Evolutionary conservation across 495 filamentous ascomycete species (phyloP).

Genomic region (Penicillium turbatum): DNA sequence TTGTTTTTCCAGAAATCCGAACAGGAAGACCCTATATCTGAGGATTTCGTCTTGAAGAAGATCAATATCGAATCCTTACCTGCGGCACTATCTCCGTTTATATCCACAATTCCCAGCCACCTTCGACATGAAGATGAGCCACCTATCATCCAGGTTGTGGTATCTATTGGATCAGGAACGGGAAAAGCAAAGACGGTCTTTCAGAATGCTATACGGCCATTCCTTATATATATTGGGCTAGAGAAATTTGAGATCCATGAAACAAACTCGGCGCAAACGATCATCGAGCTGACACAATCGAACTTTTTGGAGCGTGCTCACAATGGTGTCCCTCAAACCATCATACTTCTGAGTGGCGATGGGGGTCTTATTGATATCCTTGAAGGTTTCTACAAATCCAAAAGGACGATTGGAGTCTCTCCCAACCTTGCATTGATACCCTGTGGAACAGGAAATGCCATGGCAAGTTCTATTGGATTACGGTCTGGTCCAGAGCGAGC

Average conservation of each 20-base stretch:
- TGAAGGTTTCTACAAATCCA: conserved; percentile 52
- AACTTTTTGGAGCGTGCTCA: conserved; percentile 47
- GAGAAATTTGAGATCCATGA: conserved; percentile 44
- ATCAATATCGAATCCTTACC: conserved; percentile 17
- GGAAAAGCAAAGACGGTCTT: conserved; percentile 56
- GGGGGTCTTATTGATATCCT: conserved; percentile 76
- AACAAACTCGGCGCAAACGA: conserved; percentile 55
- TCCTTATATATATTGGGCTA: conserved; percentile 48
- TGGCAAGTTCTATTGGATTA: conserved; percentile 62
- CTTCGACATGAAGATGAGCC: conserved; percentile 16
- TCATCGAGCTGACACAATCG: conserved; percentile 55
- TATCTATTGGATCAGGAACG: conserved; percentile 72
- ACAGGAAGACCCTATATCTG: neutral
- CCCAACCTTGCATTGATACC: conserved; percentile 66
- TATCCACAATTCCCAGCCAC: conserved; percentile 23
- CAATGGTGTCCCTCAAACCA: conserved; percentile 46
- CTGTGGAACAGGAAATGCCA: conserved; percentile 84
- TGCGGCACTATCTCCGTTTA: conserved; percentile 14
- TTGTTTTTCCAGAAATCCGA: conserved; percentile 23
- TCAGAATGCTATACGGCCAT: conserved; percentile 50
- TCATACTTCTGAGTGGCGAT: conserved; percentile 81
- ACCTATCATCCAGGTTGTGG: conserved; percentile 54
- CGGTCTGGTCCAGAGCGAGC: conserved; percentile 24
- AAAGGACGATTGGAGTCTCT: conserved; percentile 1
- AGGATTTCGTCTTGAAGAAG: conserved; percentile 11